Base-by-base conservation (phyloP, 768 basidiomycete genomes). In the Naganishia kalamii region DNA sequence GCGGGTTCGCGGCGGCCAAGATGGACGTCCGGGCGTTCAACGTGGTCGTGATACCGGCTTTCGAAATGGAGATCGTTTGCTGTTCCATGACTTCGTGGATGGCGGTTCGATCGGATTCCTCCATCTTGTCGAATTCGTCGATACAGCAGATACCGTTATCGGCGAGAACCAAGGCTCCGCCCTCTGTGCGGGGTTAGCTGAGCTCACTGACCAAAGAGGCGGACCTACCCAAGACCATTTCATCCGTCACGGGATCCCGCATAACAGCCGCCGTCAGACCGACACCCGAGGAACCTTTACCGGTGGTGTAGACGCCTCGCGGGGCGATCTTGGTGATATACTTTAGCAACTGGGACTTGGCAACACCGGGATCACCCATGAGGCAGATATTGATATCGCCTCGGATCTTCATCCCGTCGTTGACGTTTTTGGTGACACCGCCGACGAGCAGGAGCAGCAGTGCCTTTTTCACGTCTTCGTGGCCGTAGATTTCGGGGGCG, bases 91-190 rank as follows among this genome's bases (percentile, higher is more conserved):
- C 96, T 83, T 99, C 96, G 80, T 99, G 96, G 68, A 99, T 98
- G 15, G 96, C 91, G 1, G 96, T 98, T 70, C 96, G 83, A 77
- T 98, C 96, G 0, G 90, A 78, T 80, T 99, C 96, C 70, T 98
- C 96, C 96, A 99, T 99, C 78, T 99, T 98, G 81, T 99, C 96
- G 75, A 99, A 99, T 76, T 99, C 96, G 70, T 99, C 96, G 68
- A 99, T 99, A 78, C 94, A 98, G 81, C 93, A 97, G 73, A 99
- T 99, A 30, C 96, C 96, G 70, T 99, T 99, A 78, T 99, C 96
- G 12, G 96, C 94, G 50, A 99, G 85, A 17, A 99, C 96, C 60
- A 99, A 85, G n/a, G 96, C 96, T 30, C 96, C 96, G 4, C 96
- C 96, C 90, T 99, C 96, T 97, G 79, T 27, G 51, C 13, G n/a